These are phyloP conservation scores for Medicago lupulina DNA, from an alignment of 306 rosid genomes.

Conservation along the genomic window DNA sequence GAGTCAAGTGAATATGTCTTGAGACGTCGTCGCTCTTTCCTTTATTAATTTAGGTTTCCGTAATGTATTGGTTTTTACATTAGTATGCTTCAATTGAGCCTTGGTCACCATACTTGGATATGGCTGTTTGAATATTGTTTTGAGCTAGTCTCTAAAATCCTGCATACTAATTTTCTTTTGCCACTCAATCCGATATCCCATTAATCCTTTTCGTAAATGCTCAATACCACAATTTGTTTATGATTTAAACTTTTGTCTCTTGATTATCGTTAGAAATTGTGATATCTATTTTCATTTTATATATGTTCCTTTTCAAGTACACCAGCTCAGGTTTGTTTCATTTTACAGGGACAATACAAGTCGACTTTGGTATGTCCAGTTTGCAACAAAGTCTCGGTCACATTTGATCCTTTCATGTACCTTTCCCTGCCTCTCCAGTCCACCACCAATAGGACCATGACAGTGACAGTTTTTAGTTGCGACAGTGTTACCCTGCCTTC, in stretches of 20 bases:
- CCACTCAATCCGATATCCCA: no score
- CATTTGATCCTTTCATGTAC: constrained; percentile 99
- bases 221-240: constrained; percentile 26
- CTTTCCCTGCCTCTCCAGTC: constrained; percentile 95
- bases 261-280: constrained; percentile 31
- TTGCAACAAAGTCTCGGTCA: constrained; percentile 97
- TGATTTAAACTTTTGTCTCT: constrained; percentile 25
- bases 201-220: constrained; percentile 9
- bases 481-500: constrained; percentile 82
- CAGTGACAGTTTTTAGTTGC: constrained; percentile 76
- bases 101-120: no score
- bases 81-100: no score
- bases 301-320: constrained; percentile 29
- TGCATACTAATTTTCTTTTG: no score
- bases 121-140: no score
- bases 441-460: constrained; percentile 73
- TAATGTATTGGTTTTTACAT: no score
- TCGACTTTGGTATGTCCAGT: constrained; percentile 97
- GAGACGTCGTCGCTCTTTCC: neutral
- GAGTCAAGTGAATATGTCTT: constrained; percentile 42
- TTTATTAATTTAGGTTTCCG: no score
- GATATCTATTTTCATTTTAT: constrained; percentile 33
- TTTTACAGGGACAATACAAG: constrained; percentile 92
- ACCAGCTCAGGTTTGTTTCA: constrained; percentile 46
- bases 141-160: no score